Evolutionary conservation across 345 rosid genomes (phyloP), one percentile per base, ranked within the genome.

Genomic region (Salix dunnii): DNA sequence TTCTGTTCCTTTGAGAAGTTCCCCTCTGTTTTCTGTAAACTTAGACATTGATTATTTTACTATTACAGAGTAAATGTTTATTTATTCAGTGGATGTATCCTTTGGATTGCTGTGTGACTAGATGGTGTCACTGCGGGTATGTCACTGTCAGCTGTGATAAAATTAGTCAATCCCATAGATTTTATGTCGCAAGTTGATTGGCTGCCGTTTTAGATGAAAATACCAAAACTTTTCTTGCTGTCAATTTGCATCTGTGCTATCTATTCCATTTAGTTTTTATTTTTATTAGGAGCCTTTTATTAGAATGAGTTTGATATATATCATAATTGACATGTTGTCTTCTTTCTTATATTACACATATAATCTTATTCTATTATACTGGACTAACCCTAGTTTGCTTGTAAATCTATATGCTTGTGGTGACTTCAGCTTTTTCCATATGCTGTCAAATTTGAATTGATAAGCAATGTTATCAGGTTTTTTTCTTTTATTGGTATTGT

Each of bases 11-110:
- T 68, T 84, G 71, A 87, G 82, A 46, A 76, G 81, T 71, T 90
- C 96, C 28, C 87, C 94, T 70, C 84, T 89, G 85, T 90, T 73
- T 76, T 83, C 85, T 84, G 80, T 81, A 90, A 72, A 87, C 67
- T 82, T 31, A 70, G 70, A 72, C 76, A 27, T 49, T 79, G 84
- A 76, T 84, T 78, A 61, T 58, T 23, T 27, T 23, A 23, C 63
- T 20, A 72, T 68, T 82, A 79, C 82, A 84, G 80, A 78, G 31
- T 68, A 72, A 51, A 71, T 66, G 42, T 31, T 42, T 23, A 20
- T 71, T 31, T 8, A 10, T n/a, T 12, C 48, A 2, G 4, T 14
- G 35, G 36, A 46, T 46, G 2, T 40, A 27, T 43, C 36, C 25
- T 61, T 33, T 73, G 76, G n/a, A 43, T 64, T 63, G 14, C 3